Evolutionary conservation across 768 basidiomycete genomes (phyloP).

Genomic region (Coprinopsis cinerea): DNA sequence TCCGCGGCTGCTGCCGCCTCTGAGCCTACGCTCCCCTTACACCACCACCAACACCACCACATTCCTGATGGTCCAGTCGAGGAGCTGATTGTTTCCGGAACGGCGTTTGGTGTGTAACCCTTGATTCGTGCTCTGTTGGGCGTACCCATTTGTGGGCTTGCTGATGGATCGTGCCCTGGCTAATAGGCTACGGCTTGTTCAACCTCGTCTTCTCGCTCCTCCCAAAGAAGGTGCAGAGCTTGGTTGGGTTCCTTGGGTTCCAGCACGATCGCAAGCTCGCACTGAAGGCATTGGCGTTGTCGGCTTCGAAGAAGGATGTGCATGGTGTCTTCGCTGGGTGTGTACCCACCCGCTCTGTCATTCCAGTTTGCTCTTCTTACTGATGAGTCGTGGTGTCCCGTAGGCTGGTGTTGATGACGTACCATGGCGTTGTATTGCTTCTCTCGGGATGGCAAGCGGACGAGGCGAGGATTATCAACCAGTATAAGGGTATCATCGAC

Average conservation of each 20-base stretch:
- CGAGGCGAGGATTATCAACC: constrained; percentile 53
- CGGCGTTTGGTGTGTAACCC: constrained; percentile 71
- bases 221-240: constrained; percentile 62
- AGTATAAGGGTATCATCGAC: constrained; percentile 61
- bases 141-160: constrained; percentile 12
- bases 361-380: not conserved
- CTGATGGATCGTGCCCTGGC: not conserved
- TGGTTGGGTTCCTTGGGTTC: constrained; percentile 76
- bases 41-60: constrained; percentile 11
- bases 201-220: constrained; percentile 76
- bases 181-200: constrained; percentile 57
- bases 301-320: constrained; percentile 61
- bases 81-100: constrained; percentile 67
- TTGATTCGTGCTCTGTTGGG: no score
- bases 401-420: constrained; percentile 77
- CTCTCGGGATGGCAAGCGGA: constrained; percentile 74
- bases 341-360: constrained; percentile 18
- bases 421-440: constrained; percentile 65
- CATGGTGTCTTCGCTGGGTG: constrained; percentile 77
- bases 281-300: constrained; percentile 60
- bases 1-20: constrained; percentile 17
- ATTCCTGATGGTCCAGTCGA: constrained; percentile 53
- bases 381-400: not conserved
- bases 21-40: constrained; percentile 15
- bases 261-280: constrained; percentile 66